Percentiles rank a stretch among this genome's conserved stretches.
Evolutionary conservation across 2,329 filamentous ascomycete genomes (phyloP).

Genomic region (Talaromyces albobiverticillius): DNA sequence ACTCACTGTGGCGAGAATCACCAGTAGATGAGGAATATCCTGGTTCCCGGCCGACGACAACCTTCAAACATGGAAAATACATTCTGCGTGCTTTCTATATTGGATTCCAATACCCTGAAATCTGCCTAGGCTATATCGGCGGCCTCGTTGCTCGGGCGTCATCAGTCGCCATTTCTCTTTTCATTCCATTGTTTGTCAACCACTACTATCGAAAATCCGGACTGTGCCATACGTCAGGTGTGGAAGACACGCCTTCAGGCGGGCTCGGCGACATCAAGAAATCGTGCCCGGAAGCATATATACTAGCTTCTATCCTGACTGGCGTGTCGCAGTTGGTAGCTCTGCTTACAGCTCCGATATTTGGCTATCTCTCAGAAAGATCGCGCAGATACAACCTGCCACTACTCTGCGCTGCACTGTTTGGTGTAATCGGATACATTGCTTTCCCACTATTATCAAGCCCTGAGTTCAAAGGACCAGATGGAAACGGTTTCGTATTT

Average conservation of each 20-base stretch:
- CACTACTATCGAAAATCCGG: conserved; percentile 81
- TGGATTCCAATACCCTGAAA: conserved; percentile 71
- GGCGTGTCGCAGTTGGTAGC: conserved; percentile 86
- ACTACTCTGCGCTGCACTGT: conserved; percentile 65
- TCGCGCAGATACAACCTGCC: conserved; percentile 68
- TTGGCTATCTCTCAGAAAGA: conserved; percentile 78
- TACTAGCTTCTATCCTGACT: conserved; percentile 80
- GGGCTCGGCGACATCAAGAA: conserved; percentile 67
- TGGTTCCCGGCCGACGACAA: neutral
- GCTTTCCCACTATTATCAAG: conserved; percentile 72
- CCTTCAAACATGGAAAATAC: conserved; percentile 45
- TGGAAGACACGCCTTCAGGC: conserved; percentile 25
- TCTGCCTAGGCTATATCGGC: conserved; percentile 84
- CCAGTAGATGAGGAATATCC: neutral
- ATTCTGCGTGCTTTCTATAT: conserved; percentile 64
- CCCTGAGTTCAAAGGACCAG: conserved; percentile 69
- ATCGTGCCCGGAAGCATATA: conserved; percentile 81
- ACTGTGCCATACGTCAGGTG: conserved; percentile 60
- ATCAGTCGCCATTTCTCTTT: conserved; percentile 90
- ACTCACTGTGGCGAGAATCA: conserved; percentile 41
- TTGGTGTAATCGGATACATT: conserved; percentile 76
- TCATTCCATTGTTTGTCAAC: conserved; percentile 90
- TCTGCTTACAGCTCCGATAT: conserved; percentile 77
- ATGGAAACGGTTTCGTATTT: conserved; percentile 68
- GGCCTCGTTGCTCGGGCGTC: conserved; percentile 94